Conservation (phyloP, 768 basidiomycete genomes). For the Psilocybe cyanescens region DNA sequence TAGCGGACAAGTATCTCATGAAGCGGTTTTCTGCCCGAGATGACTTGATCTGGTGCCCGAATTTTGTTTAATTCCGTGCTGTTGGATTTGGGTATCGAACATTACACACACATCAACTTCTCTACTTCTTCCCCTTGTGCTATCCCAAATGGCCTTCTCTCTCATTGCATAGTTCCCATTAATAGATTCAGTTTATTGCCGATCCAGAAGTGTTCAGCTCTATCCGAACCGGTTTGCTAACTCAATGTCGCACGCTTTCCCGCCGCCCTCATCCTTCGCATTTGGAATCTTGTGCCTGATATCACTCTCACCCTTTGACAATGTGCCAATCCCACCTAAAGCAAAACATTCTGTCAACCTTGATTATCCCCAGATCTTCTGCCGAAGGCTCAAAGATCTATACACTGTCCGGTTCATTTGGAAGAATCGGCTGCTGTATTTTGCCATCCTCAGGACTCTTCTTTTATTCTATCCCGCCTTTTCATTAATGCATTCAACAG, state of each 20-base stretch:
- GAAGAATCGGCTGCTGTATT: conserved; percentile 12
- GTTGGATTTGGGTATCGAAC: conserved; percentile 15
- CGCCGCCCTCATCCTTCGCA: conserved; percentile 9
- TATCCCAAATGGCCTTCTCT: conserved; percentile 13
- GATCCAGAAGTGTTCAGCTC: conserved; percentile 15
- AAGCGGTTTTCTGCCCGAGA: conserved; percentile 11
- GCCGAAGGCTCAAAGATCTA: conserved; percentile 14
- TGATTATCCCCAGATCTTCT: conserved; percentile 25
- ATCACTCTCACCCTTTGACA: conserved; percentile 20
- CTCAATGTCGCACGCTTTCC: conserved; percentile 12
- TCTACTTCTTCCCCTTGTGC: conserved; percentile 25
- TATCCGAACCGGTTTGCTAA: conserved; percentile 24
- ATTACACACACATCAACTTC: conserved; percentile 26
- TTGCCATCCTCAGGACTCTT: conserved; percentile 2
- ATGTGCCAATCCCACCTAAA: conserved; percentile 24
- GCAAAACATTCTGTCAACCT: conserved; percentile 30
- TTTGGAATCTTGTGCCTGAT: conserved; percentile 22
- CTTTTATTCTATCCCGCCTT: conserved; percentile 2
- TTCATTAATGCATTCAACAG: conserved; percentile 8
- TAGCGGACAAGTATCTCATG: neutral
- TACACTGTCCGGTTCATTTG: conserved; percentile 7
- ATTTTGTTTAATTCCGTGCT: conserved; percentile 16
- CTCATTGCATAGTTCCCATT: conserved; percentile 17
- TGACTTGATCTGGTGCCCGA: conserved; percentile 15
- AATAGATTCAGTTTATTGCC: conserved; percentile 21